These are phyloP conservation scores for Geotrichum europaeum DNA, from an alignment of 1,139 yeast genomes.

Conservation along the genomic window DNA sequence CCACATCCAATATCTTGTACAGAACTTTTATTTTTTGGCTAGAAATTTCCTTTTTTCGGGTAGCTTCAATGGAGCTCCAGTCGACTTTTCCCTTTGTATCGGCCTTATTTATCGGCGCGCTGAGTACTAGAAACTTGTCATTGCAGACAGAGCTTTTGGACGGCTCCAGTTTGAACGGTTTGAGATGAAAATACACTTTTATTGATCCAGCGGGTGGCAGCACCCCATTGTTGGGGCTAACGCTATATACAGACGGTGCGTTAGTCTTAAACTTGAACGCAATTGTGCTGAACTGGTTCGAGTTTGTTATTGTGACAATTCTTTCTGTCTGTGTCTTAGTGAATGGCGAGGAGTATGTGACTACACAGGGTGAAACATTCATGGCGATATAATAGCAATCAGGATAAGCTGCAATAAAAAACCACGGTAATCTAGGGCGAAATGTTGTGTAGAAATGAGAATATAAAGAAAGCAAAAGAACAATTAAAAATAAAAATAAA, in stretches of 20 bases:
- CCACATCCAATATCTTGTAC: background rate
- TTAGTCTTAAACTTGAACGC: constrained; percentile 97
- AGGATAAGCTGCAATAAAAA: background rate
- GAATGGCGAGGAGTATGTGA: constrained; percentile 42
- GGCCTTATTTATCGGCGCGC: constrained; percentile 38
- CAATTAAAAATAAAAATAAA: background rate
- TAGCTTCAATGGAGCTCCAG: background rate
- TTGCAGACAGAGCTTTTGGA: constrained; percentile 68
- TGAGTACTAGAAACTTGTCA: constrained; percentile 87
- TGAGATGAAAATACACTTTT: constrained; percentile 37
- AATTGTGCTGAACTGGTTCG: constrained; percentile 44
- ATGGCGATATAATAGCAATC: constrained; percentile 13
- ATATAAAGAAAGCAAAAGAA: background rate
- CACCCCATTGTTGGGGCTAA: constrained; percentile 62
- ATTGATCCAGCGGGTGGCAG: background rate
- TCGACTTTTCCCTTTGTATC: background rate
- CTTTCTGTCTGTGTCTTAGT: constrained; percentile 65
- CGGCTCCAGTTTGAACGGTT: constrained; percentile 75
- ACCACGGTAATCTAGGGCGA: background rate
- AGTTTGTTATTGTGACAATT: constrained; percentile 59
- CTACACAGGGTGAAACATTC: background rate
- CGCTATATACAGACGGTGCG: constrained; percentile 95
- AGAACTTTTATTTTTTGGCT: background rate
- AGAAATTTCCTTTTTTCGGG: background rate
- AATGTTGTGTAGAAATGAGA: background rate